These are phyloP conservation scores for Rhizopogon roseolus DNA, from an alignment of 768 basidiomycete species.

Conservation along the genomic window DNA sequence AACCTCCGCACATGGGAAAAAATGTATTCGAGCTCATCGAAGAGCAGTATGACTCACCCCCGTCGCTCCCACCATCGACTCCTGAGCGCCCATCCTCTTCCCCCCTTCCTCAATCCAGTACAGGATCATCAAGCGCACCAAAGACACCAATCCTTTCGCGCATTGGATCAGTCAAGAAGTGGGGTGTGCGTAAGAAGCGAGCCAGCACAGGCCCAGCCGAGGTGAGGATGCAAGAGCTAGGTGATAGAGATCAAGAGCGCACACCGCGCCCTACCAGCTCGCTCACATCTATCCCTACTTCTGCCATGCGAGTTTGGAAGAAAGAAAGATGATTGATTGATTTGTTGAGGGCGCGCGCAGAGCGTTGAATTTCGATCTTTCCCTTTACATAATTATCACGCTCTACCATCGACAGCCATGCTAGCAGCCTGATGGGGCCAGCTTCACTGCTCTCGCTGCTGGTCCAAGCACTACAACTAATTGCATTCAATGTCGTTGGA, in stretches of 20 bases:
- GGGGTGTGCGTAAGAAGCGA: conserved; percentile 42
- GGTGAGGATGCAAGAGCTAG: conserved; percentile 22
- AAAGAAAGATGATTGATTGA: too few species aligned
- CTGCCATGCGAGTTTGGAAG: conserved; percentile 7
- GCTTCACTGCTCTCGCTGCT: too few species aligned
- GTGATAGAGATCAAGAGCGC: conserved; percentile 16
- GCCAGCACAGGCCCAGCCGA: conserved; percentile 40
- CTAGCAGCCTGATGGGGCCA: too few species aligned
- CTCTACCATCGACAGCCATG: too few species aligned
- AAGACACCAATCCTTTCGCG: conserved; percentile 46
- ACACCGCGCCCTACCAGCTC: conserved; percentile 25
- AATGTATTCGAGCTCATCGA: conserved; percentile 46
- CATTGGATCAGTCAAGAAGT: conserved; percentile 56
- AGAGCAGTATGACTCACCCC: conserved; percentile 24
- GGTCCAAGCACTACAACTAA: too few species aligned
- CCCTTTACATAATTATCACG: too few species aligned
- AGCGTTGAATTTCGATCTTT: too few species aligned
- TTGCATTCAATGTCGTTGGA: too few species aligned
- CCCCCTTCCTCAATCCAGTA: conserved; percentile 17
- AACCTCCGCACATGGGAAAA: conserved; percentile 45
- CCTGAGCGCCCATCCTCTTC: conserved; percentile 21
- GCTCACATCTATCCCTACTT: conserved; percentile 13
- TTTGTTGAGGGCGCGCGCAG: too few species aligned
- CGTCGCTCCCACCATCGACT: conserved; percentile 26
- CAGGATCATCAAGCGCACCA: conserved; percentile 23